A percentile compares a stretch with the other conserved stretches of the same genome.
phyloP scores from a whole-genome alignment of 2,329 filamentous ascomycete genomes.

The Fusarium redolens region DNA sequence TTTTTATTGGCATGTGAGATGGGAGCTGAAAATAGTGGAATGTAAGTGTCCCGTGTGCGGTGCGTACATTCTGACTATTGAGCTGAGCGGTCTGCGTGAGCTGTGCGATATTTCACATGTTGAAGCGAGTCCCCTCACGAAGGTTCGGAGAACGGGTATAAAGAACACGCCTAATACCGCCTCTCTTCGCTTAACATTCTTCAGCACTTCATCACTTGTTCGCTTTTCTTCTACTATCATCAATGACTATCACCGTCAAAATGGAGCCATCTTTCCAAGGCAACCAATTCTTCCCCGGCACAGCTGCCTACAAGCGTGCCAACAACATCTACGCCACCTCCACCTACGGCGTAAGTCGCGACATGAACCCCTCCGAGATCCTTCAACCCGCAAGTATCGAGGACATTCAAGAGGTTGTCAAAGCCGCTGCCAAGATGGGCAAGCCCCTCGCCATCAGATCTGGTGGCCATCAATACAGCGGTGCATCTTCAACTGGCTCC shows the following conservation, averaged over 20 bases:
- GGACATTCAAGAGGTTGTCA: constrained; percentile 54
- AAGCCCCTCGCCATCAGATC: constrained; percentile 58
- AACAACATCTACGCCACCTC: constrained; percentile 53
- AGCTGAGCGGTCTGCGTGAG: not conserved
- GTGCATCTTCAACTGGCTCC: constrained; percentile 58
- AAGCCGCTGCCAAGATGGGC: constrained; percentile 53
- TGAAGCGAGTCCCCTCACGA: not conserved
- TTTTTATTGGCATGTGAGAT: not conserved
- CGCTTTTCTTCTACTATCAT: too few relatives aligned
- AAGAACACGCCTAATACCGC: not conserved
- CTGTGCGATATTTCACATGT: not conserved
- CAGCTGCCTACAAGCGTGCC: not conserved
- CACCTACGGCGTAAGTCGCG: constrained; percentile 52
- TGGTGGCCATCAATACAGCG: constrained; percentile 62
- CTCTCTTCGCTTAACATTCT: fast-evolving
- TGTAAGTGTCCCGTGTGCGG: not conserved
- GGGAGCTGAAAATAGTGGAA: not conserved
- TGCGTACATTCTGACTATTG: fast-evolving
- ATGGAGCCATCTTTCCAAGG: constrained; percentile 2
- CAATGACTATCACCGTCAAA: not conserved
- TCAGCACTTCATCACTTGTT: too few relatives aligned
- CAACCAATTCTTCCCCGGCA: constrained; percentile 2
- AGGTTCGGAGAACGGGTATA: not conserved
- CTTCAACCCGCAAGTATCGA: constrained; percentile 55
- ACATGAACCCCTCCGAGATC: constrained; percentile 57